phyloP scores from a whole-genome alignment of 2,329 filamentous ascomycete genomes.

The Polytolypa hystricis region DNA sequence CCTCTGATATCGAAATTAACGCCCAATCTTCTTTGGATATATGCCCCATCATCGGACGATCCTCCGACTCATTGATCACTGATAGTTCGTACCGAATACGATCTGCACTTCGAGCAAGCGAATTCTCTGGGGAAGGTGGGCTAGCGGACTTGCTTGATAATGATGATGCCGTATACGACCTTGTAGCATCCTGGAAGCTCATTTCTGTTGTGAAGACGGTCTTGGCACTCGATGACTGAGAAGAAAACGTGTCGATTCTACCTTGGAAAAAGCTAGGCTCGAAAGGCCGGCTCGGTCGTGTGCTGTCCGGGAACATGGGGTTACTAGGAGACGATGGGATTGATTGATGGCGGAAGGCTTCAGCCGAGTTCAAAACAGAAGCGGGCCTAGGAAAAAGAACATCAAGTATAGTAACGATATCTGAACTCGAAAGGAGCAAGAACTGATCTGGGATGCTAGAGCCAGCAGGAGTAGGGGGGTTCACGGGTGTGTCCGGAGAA shows the following conservation, averaged over 20 bases:
- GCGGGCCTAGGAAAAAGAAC: conserved; percentile 56
- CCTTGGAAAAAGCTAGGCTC: conserved; percentile 26
- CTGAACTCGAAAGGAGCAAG: conserved; percentile 54
- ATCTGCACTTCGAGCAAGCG: conserved; percentile 24
- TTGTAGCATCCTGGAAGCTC: conserved; percentile 15
- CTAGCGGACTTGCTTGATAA: conserved; percentile 8
- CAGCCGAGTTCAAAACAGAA: conserved; percentile 11
- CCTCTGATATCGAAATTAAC: conserved; percentile 64
- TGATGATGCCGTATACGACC: conserved; percentile 10
- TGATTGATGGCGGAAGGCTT: conserved; percentile 19
- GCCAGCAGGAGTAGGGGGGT: conserved; percentile 3
- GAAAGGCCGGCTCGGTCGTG: conserved; percentile 14
- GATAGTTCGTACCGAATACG: conserved; percentile 32
- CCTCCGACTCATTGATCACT: conserved; percentile 26
- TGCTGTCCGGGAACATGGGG: conserved; percentile 13
- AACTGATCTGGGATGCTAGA: conserved; percentile 50
- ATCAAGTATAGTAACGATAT: conserved; percentile 70
- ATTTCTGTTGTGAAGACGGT: conserved; percentile 23
- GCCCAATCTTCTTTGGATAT: conserved; percentile 77
- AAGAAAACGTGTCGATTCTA: conserved; percentile 17
- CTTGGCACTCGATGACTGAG: conserved; percentile 16
- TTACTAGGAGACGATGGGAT: conserved; percentile 18
- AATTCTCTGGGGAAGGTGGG: conserved; percentile 15
- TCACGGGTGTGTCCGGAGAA: conserved; percentile 4
- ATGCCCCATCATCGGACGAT: conserved; percentile 52